Base-by-base conservation (phyloP, 257 asterid genomes). In the Ligustrum vulgare region DNA sequence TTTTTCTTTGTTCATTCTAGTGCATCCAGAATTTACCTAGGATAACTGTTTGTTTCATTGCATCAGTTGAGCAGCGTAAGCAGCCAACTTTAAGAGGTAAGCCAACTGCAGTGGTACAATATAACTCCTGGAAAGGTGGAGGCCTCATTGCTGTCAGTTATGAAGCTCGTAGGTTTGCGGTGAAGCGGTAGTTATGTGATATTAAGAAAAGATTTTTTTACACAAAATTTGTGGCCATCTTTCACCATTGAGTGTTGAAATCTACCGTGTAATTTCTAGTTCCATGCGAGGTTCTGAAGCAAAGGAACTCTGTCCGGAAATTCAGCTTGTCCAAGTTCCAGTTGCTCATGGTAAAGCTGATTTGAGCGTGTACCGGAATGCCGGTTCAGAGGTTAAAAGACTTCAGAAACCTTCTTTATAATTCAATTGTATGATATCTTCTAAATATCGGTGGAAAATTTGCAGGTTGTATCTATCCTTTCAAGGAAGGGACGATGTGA, bases 221-320 rank as follows among this genome's bases (percentile, higher is more conserved):
- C 64, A 78, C 32, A 39, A 28, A 66, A 15, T 51, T 58, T 75
- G 11, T 54, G 22, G 51, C 16, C 11, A 54, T 68, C 69, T 68
- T 69, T 37, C 37, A 58, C 62, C 34, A 13, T 22, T 66, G 49
- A 80, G 66, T 66, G 37, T 33, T 73, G 78, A 47, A 35, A 37
- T 23, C 72, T 49, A 63, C 71, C 47, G n/a, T 74, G 45, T 51
- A 41, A 37, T 68, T 77, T 72, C 65, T 77, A 94, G 98, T 76
- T 94, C 98, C 72, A 92, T 94, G 98, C 87, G 98, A 63, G 98
- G 98, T 33, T 87, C 91, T 72, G 98, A 94, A 78, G 98, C 98
- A 18, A 94, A 88, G 84, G 76, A 79, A 78, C 92, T 88, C 51
- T 94, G 98, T 84, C 98, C 98, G 9, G 87, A 85, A 77, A 94